Evolutionary conservation across 2,329 filamentous ascomycete genomes (phyloP).

Genomic region (Fusarium decemcellulare): DNA sequence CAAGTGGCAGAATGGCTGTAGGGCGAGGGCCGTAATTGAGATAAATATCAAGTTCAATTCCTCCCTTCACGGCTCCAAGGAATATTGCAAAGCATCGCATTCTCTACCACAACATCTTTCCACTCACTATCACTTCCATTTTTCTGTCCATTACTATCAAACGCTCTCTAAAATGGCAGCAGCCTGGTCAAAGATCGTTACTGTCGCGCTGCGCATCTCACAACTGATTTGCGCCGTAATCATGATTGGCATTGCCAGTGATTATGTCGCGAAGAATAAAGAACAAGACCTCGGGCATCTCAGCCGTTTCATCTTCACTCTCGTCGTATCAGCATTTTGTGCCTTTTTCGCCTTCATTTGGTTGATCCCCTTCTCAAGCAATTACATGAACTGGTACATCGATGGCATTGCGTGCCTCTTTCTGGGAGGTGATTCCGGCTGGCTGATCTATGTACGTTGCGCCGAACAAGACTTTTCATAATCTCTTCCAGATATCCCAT

Average conservation of each 20-base stretch:
- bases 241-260: constrained; percentile 5
- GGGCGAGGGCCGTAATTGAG: too few species aligned
- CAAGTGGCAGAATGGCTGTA: too few species aligned
- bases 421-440: background rate
- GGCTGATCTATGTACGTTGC: constrained; percentile 11
- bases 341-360: constrained; percentile 11
- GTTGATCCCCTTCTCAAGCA: constrained; percentile 17
- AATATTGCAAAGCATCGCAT: background rate
- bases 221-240: constrained; percentile 10
- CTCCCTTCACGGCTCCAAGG: too few species aligned
- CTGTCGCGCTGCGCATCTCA: background rate
- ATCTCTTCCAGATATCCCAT: background rate
- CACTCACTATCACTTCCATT: background rate
- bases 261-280: background rate
- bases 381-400: constrained; percentile 14
- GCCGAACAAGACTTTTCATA: background rate
- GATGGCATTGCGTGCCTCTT: background rate
- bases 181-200: constrained; percentile 3
- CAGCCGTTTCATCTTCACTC: constrained; percentile 12
- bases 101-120: background rate
- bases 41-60: too few species aligned
- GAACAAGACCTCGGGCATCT: background rate
- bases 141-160: background rate
- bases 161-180: background rate
- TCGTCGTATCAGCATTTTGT: background rate